phyloP scores from a whole-genome alignment of 805 yeast species.

The Starmerella floris region DNA sequence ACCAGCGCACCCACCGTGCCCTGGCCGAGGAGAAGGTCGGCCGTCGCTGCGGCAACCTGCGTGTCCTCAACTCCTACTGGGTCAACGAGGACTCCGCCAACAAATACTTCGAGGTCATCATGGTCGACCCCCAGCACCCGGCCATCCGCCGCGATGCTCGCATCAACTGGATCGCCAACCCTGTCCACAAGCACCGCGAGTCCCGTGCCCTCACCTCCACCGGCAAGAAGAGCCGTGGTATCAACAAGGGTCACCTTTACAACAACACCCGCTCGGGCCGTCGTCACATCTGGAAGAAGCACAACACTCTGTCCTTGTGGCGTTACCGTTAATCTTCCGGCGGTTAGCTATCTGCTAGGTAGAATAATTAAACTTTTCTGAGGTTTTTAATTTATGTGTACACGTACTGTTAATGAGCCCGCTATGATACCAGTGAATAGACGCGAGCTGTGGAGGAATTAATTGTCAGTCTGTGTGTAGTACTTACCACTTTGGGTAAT shows the following conservation, averaged over 20 bases:
- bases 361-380: too few species aligned
- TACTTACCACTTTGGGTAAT: too few species aligned
- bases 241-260: slow-evolving; percentile 99
- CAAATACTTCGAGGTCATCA: slow-evolving; percentile 97
- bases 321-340: slow-evolving; percentile 77
- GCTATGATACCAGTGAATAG: too few species aligned
- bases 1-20: slow-evolving; percentile 95
- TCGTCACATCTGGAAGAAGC: slow-evolving; percentile 99
- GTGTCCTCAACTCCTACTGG: slow-evolving; percentile 99
- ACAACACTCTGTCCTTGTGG: slow-evolving; percentile 98
- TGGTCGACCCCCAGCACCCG: slow-evolving; percentile 94
- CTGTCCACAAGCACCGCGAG: slow-evolving; percentile 99
- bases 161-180: slow-evolving; percentile 99
- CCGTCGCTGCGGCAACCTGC: slow-evolving; percentile 95
- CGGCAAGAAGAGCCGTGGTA: slow-evolving; percentile 99
- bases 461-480: too few species aligned
- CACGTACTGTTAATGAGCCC: too few species aligned
- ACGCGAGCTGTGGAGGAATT: too few species aligned
- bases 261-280: slow-evolving; percentile 98
- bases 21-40: slow-evolving; percentile 99
- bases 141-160: slow-evolving; percentile 98
- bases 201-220: slow-evolving; percentile 96
- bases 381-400: too few species aligned
- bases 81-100: slow-evolving; percentile 98
- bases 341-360: neutral